Evolutionary conservation across 371 early-diverging fungal genomes (phyloP).

Genomic region (Thermomucor indicae-seudaticae): DNA sequence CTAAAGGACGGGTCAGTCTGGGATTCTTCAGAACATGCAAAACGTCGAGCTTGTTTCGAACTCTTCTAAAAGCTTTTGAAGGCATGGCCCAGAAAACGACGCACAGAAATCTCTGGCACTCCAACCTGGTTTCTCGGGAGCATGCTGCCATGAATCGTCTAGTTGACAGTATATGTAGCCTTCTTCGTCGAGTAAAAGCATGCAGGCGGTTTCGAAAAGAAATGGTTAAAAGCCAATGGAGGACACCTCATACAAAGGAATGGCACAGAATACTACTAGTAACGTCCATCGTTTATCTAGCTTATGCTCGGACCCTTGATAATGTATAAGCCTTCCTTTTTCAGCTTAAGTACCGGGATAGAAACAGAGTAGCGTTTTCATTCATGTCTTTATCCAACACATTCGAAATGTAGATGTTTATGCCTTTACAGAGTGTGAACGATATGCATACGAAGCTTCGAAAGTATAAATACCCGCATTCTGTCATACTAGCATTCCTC

Average conservation of each 20-base stretch:
- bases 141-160: slow-evolving; percentile 6
- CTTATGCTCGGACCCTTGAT: too few relatives aligned
- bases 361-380: too few relatives aligned
- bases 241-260: slow-evolving; percentile 1
- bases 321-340: too few relatives aligned
- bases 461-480: too few relatives aligned
- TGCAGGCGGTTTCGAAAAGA: slow-evolving; percentile 5
- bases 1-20: slow-evolving; percentile 1
- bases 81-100: slow-evolving; percentile 7
- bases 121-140: background rate
- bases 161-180: slow-evolving; percentile 2
- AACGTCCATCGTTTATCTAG: too few relatives aligned
- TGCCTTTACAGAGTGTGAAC: too few relatives aligned
- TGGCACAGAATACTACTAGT: slow-evolving; percentile 10
- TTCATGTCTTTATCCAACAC: too few relatives aligned
- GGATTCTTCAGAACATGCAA: slow-evolving; percentile 11
- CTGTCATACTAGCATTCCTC: too few relatives aligned
- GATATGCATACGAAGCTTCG: too few relatives aligned
- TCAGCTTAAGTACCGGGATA: too few relatives aligned
- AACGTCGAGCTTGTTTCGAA: slow-evolving; percentile 8
- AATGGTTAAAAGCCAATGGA: slow-evolving; percentile 3
- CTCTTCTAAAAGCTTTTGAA: too few relatives aligned
- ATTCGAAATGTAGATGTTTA: too few relatives aligned
- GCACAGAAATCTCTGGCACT: slow-evolving; percentile 6
- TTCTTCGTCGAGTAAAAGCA: slow-evolving; percentile 1